Conservation (phyloP, 345 rosid genomes). For the Capsella bursapastoris region DNA sequence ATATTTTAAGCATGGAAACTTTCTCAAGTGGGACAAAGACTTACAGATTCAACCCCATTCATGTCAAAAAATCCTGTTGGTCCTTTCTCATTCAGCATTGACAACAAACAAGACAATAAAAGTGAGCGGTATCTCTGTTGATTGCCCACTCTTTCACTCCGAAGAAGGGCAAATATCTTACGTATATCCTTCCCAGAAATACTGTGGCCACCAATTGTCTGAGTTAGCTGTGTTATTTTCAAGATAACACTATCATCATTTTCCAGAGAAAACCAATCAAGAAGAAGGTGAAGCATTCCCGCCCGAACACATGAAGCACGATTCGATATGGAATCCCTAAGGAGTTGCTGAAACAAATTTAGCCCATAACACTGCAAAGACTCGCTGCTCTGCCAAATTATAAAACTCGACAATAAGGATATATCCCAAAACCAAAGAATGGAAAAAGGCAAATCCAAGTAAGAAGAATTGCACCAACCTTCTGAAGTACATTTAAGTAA, state of each 20-base stretch:
- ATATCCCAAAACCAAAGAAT: conserved; percentile 31
- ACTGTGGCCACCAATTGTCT: conserved; percentile 96
- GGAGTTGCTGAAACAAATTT: conserved; percentile 75
- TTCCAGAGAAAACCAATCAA: conserved; percentile 94
- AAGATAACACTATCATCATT: conserved; percentile 69
- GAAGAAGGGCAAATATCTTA: conserved; percentile 90
- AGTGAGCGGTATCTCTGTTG: conserved; percentile 82
- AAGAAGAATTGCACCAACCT: conserved; percentile 63
- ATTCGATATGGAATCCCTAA: conserved; percentile 88
- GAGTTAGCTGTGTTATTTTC: conserved; percentile 84
- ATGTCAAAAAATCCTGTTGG: conserved; percentile 95
- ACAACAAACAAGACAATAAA: conserved; percentile 72
- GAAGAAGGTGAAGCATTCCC: conserved; percentile 92
- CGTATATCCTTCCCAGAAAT: conserved; percentile 98
- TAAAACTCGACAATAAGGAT: conserved; percentile 50
- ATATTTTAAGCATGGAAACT: conserved; percentile 15
- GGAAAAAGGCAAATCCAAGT: conserved; percentile 24
- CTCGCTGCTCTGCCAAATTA: conserved; percentile 99
- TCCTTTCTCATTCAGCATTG: conserved; percentile 97
- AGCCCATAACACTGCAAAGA: conserved; percentile 85
- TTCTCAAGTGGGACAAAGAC: conserved; percentile 44
- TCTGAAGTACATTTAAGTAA: conserved; percentile 84
- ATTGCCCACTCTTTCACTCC: conserved; percentile 88
- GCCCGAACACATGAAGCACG: conserved; percentile 90
- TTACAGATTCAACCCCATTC: conserved; percentile 87